Percentiles rank a stretch among this genome's conserved stretches.
Conservation (phyloP, 2,329 filamentous ascomycete species). For the Trichoderma oligosporum region DNA sequence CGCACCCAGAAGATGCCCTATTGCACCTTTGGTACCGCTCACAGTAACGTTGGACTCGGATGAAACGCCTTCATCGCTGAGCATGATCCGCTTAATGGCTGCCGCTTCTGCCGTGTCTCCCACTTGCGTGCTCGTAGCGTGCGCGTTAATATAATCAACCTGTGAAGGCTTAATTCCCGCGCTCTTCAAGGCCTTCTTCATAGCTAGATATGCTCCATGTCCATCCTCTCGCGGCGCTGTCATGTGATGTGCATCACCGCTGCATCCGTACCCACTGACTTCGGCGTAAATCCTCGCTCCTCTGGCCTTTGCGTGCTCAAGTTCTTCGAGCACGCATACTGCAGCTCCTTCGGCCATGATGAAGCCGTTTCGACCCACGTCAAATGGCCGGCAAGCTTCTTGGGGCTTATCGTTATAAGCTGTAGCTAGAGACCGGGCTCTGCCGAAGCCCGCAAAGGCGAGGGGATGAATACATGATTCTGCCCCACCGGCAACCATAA, state of each 20-base stretch:
- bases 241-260: constrained; percentile 88
- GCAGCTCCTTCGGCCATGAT: constrained; percentile 92
- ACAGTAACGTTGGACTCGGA: constrained; percentile 67
- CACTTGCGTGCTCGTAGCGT: constrained; percentile 82
- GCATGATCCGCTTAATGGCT: constrained; percentile 74
- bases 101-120: constrained; percentile 85
- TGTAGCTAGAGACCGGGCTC: constrained; percentile 80
- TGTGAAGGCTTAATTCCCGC: constrained; percentile 64
- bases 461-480: constrained; percentile 96
- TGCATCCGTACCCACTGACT: constrained; percentile 82
- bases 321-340: constrained; percentile 81
- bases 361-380: constrained; percentile 74
- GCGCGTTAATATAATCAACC: constrained; percentile 92
- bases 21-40: constrained; percentile 89
- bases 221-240: constrained; percentile 85
- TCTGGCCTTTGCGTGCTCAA: constrained; percentile 78
- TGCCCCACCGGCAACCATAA: constrained; percentile 94
- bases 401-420: constrained; percentile 69
- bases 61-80: constrained; percentile 64
- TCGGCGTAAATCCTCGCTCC: constrained; percentile 85
- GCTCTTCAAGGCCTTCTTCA: constrained; percentile 76
- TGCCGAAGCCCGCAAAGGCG: constrained; percentile 85
- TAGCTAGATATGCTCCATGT: constrained; percentile 74
- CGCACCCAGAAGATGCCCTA: constrained; percentile 87
- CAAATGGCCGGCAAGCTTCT: constrained; percentile 80